Percentiles rank a stretch among this genome's conserved stretches.
phyloP scores from a whole-genome alignment of 2,329 filamentous ascomycete genomes.

The Hymenoscyphus albidus region DNA sequence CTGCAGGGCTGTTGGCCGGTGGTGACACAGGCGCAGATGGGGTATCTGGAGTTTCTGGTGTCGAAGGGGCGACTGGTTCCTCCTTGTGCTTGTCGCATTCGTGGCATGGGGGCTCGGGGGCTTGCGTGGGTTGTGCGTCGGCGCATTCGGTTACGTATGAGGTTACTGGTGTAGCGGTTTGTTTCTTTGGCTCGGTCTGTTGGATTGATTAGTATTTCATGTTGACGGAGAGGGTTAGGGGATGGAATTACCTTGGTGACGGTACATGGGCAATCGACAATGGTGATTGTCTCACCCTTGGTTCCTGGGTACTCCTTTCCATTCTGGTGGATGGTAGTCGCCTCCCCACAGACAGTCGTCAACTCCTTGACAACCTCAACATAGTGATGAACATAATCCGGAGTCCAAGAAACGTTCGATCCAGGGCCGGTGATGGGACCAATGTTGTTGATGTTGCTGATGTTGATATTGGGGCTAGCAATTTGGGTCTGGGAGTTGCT shows the following conservation, averaged over 20 bases:
- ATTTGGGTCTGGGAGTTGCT: constrained; percentile 3
- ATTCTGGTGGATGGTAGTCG: constrained; percentile 21
- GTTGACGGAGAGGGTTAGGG: not conserved
- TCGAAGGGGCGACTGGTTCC: not conserved
- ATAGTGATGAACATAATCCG: not conserved
- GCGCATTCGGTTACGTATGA: not conserved
- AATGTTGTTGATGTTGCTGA: not conserved
- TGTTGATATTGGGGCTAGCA: not conserved
- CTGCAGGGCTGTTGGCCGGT: not conserved
- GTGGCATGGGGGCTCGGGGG: not conserved
- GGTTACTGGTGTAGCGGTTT: constrained; percentile 1
- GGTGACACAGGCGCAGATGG: not conserved
- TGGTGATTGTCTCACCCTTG: constrained; percentile 47
- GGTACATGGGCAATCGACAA: constrained; percentile 25
- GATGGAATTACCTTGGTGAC: constrained; percentile 13
- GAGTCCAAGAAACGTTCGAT: not conserved
- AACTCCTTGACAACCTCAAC: constrained; percentile 42
- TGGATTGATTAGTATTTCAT: not conserved
- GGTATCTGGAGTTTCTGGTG: not conserved
- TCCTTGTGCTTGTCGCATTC: not conserved
- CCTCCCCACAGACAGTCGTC: constrained; percentile 41
- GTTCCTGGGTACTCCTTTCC: constrained; percentile 56
- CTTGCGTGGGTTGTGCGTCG: not conserved
- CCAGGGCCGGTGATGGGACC: not conserved
- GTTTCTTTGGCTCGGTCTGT: constrained; percentile 2